phyloP scores from a whole-genome alignment of 2,329 filamentous ascomycete genomes.

The Fusarium pseudocircinatum region DNA sequence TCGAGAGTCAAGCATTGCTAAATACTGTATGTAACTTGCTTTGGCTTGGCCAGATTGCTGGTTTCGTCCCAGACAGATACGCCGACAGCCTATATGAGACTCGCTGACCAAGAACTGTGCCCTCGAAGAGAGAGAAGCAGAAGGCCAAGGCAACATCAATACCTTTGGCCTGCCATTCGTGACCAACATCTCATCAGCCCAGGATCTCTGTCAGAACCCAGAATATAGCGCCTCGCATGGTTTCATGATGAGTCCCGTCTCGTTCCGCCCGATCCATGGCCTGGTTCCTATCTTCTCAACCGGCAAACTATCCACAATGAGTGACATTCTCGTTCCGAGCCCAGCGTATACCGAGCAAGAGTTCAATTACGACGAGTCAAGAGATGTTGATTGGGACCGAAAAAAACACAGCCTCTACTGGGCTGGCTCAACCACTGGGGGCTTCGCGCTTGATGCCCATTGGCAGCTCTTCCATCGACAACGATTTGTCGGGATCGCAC shows the following conservation, averaged over 20 bases:
- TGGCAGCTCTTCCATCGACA: constrained; percentile 49
- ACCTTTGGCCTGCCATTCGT: constrained; percentile 51
- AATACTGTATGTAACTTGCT: neutral
- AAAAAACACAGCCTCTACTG: constrained; percentile 65
- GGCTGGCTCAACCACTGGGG: constrained; percentile 65
- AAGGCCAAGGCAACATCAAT: constrained; percentile 9
- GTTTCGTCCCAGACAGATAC: neutral
- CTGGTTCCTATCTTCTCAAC: constrained; percentile 58
- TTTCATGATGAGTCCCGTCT: constrained; percentile 54
- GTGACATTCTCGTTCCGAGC: constrained; percentile 62
- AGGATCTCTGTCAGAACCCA: constrained; percentile 56
- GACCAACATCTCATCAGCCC: constrained; percentile 39
- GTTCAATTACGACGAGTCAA: constrained; percentile 51
- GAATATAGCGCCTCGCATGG: constrained; percentile 58
- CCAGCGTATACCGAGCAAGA: constrained; percentile 56
- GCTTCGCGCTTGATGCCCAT: constrained; percentile 44
- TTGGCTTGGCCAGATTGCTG: neutral
- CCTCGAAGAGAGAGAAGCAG: neutral
- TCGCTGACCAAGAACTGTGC: constrained; percentile 45
- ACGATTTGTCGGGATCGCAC: neutral
- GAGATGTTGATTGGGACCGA: constrained; percentile 58
- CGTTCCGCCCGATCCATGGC: constrained; percentile 51
- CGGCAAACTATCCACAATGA: constrained; percentile 56
- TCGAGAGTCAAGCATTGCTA: neutral
- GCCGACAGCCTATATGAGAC: constrained; percentile 45